Evolutionary conservation across 495 filamentous ascomycete species (phyloP).

Genomic region (Parathielavia appendiculata): DNA sequence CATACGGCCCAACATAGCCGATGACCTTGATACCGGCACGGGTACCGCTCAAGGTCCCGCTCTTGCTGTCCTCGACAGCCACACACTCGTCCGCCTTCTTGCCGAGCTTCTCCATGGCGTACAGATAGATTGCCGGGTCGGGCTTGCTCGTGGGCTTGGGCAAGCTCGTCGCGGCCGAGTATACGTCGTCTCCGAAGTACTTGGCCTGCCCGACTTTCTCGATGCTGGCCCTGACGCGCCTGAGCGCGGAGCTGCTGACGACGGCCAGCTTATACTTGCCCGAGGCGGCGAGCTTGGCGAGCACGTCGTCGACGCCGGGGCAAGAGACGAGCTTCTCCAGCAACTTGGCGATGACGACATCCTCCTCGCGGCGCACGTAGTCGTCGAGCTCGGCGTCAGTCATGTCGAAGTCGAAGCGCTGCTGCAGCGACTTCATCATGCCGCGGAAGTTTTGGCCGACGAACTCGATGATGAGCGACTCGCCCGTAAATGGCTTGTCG

Average conservation of each 20-base stretch:
- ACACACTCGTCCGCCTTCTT: constrained; percentile 72
- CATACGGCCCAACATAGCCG: constrained; percentile 83
- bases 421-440: constrained; percentile 67
- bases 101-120: constrained; percentile 69
- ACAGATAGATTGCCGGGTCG: constrained; percentile 86
- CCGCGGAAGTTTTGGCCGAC: constrained; percentile 96
- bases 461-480: constrained; percentile 76
- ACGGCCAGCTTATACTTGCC: constrained; percentile 75
- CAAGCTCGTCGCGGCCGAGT: constrained; percentile 77
- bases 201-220: constrained; percentile 75
- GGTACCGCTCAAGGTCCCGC: constrained; percentile 72
- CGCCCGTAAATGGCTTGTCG: constrained; percentile 68
- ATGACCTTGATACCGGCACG: constrained; percentile 79
- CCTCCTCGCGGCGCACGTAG: constrained; percentile 77
- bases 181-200: constrained; percentile 76
- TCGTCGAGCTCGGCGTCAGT: constrained; percentile 60
- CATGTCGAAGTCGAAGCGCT: constrained; percentile 71
- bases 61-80: constrained; percentile 86
- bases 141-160: constrained; percentile 80
- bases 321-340: constrained; percentile 64
- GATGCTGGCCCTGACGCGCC: constrained; percentile 72
- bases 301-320: constrained; percentile 62
- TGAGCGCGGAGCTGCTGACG: constrained; percentile 72
- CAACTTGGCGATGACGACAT: constrained; percentile 78
- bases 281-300: constrained; percentile 57